Evolutionary conservation across 2,329 filamentous ascomycete genomes (phyloP), one percentile per base, ranked within the genome.

Genomic region (Fusarium falciforme): DNA sequence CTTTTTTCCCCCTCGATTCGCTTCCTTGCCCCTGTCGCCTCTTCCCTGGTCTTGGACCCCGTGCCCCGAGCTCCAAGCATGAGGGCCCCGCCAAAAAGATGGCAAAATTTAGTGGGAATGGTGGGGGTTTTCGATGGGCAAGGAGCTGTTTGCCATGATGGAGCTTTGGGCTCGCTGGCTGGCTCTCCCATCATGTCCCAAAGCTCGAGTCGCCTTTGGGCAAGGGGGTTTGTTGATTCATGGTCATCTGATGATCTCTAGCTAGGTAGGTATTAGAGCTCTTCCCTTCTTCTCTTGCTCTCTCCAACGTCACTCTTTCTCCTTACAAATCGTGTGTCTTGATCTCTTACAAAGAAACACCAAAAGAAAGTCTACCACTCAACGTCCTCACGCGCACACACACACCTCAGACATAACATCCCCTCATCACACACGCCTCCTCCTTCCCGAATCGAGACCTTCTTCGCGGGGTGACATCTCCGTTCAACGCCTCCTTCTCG

Each of bases 381-480:
- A 62, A 62, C 60, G 49, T 36, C 33, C 27, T 40, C 35, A 63
- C 16, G 17, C 17, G 31, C 33, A 64, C 60, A 44, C 57, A 58
- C 54, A 62, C 67, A 44, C 62, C 55, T 38, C 58, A 29, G 29
- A n/a, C 52, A 35, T 42, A 31, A 44, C 36, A 47, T 54, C 20
- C 47, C 22, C 11, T 47, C 52, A 36, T 60, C 58, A 57, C 70
- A 75, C 72, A 35, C 68, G 68, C 68, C 71, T 68, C 64, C 59
- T 66, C 68, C 71, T 62, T 71, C 35, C 59, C 66, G 62, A 71
- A 67, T 71, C 68, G 60, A 68, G 72, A 70, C 72, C 38, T 67
- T 55, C 63, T 61, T 68, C 74, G 67, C 65, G 68, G 76, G 74
- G 74, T 75, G 71, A 73, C 74, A 70, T 67, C 66, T 69, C 58